A percentile compares a stretch with the other conserved stretches of the same genome.
phyloP scores from a whole-genome alignment of 306 rosid species.

The Ammopiptanthus mongolicus region DNA sequence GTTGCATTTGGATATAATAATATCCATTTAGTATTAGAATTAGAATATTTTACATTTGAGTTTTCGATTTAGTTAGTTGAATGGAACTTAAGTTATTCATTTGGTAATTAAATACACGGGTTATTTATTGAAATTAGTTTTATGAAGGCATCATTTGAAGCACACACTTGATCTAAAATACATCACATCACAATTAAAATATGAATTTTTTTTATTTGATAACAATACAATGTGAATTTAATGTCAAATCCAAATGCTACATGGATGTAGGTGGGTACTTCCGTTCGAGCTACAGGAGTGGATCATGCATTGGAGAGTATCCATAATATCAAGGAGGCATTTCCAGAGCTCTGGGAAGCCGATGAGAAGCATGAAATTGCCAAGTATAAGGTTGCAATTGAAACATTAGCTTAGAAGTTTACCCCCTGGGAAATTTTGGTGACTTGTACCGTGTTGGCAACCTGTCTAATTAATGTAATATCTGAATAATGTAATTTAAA shows the following conservation, averaged over 20 bases:
- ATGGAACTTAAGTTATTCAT: background rate
- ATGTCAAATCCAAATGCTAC: background rate
- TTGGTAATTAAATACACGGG: background rate
- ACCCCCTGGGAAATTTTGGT: background rate
- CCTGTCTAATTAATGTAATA: background rate
- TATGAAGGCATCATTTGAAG: background rate
- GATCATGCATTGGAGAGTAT: constrained; percentile 89
- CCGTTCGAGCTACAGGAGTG: constrained; percentile 37
- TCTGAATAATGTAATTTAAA: background rate
- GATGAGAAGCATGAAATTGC: constrained; percentile 37
- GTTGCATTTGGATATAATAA: background rate
- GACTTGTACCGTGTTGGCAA: background rate
- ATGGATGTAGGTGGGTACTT: constrained; percentile 61
- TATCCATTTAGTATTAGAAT: background rate
- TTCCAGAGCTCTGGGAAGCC: constrained; percentile 82
- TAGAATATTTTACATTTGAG: background rate
- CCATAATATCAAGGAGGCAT: constrained; percentile 78
- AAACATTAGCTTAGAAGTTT: constrained; percentile 41
- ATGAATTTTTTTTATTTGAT: background rate
- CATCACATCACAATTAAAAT: background rate
- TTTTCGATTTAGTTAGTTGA: background rate
- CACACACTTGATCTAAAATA: background rate
- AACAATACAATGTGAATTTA: background rate
- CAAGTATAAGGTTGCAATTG: constrained; percentile 54
- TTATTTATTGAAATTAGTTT: background rate